Evolutionary conservation across 345 rosid genomes (phyloP).

Genomic region (Pelargonium nanum): DNA sequence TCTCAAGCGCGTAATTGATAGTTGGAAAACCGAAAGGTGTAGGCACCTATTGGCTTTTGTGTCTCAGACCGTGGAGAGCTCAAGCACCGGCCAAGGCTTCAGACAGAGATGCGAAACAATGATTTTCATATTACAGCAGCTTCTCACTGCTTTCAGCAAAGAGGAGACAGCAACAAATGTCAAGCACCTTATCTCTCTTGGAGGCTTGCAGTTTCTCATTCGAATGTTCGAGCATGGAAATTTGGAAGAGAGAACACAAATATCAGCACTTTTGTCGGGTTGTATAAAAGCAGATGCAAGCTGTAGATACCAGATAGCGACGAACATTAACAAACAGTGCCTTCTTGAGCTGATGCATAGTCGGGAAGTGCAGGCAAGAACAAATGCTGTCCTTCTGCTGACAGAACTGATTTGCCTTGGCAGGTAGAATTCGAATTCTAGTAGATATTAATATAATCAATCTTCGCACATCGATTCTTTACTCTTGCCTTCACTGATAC

Average conservation of each 20-base stretch:
- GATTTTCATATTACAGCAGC: constrained; percentile 29
- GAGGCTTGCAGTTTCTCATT: constrained; percentile 39
- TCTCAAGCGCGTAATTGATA: constrained; percentile 36
- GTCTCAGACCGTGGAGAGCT: constrained; percentile 13
- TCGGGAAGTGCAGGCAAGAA: constrained; percentile 29
- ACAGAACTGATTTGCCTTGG: constrained; percentile 38
- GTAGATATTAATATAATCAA: no score
- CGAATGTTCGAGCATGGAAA: constrained; percentile 26
- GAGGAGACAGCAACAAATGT: constrained; percentile 30
- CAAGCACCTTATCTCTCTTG: constrained; percentile 35
- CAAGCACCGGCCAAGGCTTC: constrained; percentile 4
- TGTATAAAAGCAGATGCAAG: constrained; percentile 44
- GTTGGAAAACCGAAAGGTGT: constrained; percentile 34
- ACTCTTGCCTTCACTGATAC: not conserved
- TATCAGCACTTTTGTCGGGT: constrained; percentile 28
- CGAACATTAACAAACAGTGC: constrained; percentile 18
- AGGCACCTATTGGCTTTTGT: constrained; percentile 20
- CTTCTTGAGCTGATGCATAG: constrained; percentile 38
- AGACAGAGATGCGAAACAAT: constrained; percentile 19
- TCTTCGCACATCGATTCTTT: not conserved
- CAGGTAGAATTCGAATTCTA: constrained; percentile 20
- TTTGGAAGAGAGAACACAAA: constrained; percentile 25
- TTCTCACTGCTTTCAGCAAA: constrained; percentile 24
- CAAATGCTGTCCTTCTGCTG: constrained; percentile 30
- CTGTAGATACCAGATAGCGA: constrained; percentile 35